Base-by-base conservation (phyloP, 2,329 filamentous ascomycete genomes). In the Epichloe scottii region DNA sequence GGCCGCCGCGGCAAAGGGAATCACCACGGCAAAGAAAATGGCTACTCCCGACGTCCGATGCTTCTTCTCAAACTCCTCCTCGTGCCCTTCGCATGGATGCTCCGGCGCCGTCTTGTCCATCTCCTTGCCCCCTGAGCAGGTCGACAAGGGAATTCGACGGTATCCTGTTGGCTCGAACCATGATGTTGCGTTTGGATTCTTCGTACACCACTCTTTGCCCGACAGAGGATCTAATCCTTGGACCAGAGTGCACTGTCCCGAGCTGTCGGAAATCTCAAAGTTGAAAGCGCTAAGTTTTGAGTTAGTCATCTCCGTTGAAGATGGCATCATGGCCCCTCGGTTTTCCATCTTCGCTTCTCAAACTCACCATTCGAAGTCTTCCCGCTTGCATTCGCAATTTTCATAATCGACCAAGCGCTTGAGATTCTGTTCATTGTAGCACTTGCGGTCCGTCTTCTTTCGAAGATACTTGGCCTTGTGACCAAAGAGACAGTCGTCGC, bases 131-230 rank as follows among this genome's bases (percentile, higher is more conserved):
- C 83, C 88, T 42, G 76, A 57, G 66, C 94, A 98, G 0, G 90
- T 97, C 0, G 89, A 89, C 46, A 96, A 78, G 0, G 90, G 91
- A 52, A 98, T 87, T 52, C 84, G 84, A 48, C 93, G 86, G 71
- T 94, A 97, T 45, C 89, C 89, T 0, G 88, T 93, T 5, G 87
- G 82, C 56, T 89, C 82, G 71, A 81, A 93, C 71, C 85, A 98
- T 61, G 93, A 84, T 33, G 80, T 68, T n/a, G 71, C 76, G 30
- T 86, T 79, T 1, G 86, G 80, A 59, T 96, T 67, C 46, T 73
- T 70, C 49, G 67, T 64, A 65, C 78, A 82, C 68, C 71, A 75
- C 53, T 75, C 68, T 52, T 69, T 61, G 8, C 71, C 72, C 33
- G 74, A 69, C 12, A 76, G 61, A 12, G 87, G 83, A 10, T 77